Evolutionary conservation across 2,329 filamentous ascomycete genomes (phyloP), one percentile per base, ranked within the genome.

Genomic region (Canariomyces notabilis): DNA sequence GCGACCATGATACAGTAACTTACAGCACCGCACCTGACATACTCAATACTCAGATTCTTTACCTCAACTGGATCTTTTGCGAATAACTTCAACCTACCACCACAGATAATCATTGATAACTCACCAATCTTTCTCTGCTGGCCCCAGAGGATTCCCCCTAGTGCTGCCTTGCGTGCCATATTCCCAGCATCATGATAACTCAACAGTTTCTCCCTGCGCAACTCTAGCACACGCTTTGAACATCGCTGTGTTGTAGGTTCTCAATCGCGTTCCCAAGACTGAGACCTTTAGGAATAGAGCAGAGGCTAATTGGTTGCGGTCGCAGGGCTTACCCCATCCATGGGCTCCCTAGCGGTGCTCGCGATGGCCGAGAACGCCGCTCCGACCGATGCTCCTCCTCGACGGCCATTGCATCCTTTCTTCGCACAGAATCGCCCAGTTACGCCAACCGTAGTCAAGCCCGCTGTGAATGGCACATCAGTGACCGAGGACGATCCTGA

Each of bases 331-430:
- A 11, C 18, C 19, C 33, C 23, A 7, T 62, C 63, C 53, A 76
- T 75, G 72, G 69, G 67, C 62, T 62, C 68, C 34, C 58, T 69
- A 35, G 55, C 67, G 47, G 60, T 70, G 44, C 63, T 65, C 56
- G 66, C 60, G 39, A 79, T 77, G 75, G 63, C 64, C 38, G 52
- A 52, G 7, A 49, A 52, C 44, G 45, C 46, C 41, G 29, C 23
- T 32, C 9, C 48, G 9, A 29, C 42, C 29, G 53, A 49, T 23
- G 29, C 37, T 11, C 22, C 44, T 6, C 16, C 34, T 36, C 52
- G 48, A 19, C 72, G 70, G 57, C 77, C 75, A 53, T 57, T 80
- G 31, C 77, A 80, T 54, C 77, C 77, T 15, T 79, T 80, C 63
- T 80, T 80, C 57, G 52, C 64, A 1, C 61, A 63, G 19, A 61